Evolutionary conservation across 2,329 filamentous ascomycete genomes (phyloP), one percentile per base, ranked within the genome.

Genomic region (Meredithiella fracta): DNA sequence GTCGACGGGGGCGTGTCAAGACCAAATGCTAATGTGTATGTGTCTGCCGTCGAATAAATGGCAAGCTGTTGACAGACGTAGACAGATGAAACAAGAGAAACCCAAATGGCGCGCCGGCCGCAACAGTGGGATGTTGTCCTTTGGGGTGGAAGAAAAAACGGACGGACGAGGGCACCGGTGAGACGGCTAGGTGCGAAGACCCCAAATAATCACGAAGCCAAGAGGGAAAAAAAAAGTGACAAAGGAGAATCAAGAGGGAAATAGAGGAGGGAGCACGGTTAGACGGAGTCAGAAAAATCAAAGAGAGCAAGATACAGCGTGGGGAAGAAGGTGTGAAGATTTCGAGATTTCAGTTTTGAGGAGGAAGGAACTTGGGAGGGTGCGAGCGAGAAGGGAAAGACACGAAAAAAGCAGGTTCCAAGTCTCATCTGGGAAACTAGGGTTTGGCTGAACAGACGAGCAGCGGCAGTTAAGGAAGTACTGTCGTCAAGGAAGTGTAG

Each of bases 341-440:
- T 51, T 51, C 49, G 49, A 51, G 49, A 51, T 51, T 51, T 51
- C 49, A 34, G n/a, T n/a, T 51, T 51, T n/a, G 14, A 37, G n/a
- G 34, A 14, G 26, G 34, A 34, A 55, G 17, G 23, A 38, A 42
- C 40, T 55, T 31, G 53, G 42, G 38, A n/a, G n/a, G n/a, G n/a
- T n/a, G n/a, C n/a, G n/a, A n/a, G n/a, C n/a, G n/a, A n/a, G n/a
- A n/a, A n/a, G n/a, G 37, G 50, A 42, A 42, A 56, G 34, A 51
- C 54, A 54, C 25, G 53, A 29, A 47, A 31, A 47, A 47, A 9
- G 38, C 34, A 53, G 31, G 37, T 23, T 42, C 42, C 15, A 47
- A 47, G 17, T 47, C 42, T 47, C 17, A 22, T 17, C 42, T 47
- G 17, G 7, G 42, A 47, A n/a, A 47, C 42, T 47, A n/a, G n/a